These are phyloP conservation scores for Dimocarpus longan DNA, from an alignment of 345 rosid genomes.

Conservation along the genomic window DNA sequence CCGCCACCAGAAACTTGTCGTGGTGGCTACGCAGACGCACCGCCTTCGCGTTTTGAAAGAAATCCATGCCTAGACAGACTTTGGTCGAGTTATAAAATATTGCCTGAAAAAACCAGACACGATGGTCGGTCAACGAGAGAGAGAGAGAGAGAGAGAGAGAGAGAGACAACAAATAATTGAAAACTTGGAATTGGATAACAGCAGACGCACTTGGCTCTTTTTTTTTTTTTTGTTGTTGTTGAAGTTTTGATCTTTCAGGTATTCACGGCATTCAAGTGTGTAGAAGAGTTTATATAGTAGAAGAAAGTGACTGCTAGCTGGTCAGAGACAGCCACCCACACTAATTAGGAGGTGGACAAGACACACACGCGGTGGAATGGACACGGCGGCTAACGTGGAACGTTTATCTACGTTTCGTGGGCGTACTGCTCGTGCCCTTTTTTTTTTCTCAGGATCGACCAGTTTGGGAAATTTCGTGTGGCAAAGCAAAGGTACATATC, in stretches of 20 bases:
- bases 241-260: not conserved
- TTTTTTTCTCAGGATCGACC: not conserved
- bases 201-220: not conserved
- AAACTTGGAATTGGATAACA: not conserved
- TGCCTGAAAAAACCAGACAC: not conserved
- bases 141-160: too few species aligned
- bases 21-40: conserved; percentile 77
- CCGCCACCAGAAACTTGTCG: conserved; percentile 72
- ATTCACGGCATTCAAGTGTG: not conserved
- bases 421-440: not conserved
- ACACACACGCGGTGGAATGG: not conserved
- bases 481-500: not conserved
- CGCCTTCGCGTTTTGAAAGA: conserved; percentile 71
- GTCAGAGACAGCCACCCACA: not conserved
- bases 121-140: not conserved
- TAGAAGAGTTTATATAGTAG: not conserved
- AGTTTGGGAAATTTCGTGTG: not conserved
- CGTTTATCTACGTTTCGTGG: not conserved
- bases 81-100: conserved; percentile 21
- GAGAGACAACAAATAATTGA: not conserved
- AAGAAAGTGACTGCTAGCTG: not conserved
- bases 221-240: not conserved
- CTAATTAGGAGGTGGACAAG: not conserved
- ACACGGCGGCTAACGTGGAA: not conserved
- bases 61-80: conserved; percentile 58